These are phyloP conservation scores for Pythium utonaiense DNA, from an alignment of 352 stramenopile genomes.

Conservation along the genomic window DNA sequence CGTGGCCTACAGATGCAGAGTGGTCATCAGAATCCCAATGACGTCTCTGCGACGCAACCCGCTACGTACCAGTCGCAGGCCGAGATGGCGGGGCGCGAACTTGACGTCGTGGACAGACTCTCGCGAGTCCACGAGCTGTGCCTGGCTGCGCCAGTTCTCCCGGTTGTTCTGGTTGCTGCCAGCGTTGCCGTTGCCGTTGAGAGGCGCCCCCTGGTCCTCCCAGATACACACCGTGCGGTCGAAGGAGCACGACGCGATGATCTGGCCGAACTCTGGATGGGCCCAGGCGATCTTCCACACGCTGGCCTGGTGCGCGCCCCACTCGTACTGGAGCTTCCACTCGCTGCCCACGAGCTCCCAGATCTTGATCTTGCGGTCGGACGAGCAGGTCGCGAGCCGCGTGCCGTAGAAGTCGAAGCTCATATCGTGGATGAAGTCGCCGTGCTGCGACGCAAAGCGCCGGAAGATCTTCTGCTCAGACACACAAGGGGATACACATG, in stretches of 20 bases:
- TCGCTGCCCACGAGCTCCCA: constrained; percentile 83
- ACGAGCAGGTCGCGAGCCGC: constrained; percentile 88
- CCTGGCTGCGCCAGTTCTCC: constrained; percentile 80
- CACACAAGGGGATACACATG: not conserved
- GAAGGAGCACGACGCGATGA: constrained; percentile 92
- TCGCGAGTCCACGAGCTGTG: constrained; percentile 88
- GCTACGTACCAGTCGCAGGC: constrained; percentile 78
- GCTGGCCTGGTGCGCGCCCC: constrained; percentile 86
- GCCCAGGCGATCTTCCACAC: constrained; percentile 94
- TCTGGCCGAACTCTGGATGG: constrained; percentile 95
- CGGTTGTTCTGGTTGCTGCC: constrained; percentile 23
- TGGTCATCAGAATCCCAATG: not conserved
- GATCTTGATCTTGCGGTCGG: constrained; percentile 91
- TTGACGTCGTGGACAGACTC: constrained; percentile 94
- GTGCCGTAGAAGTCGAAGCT: constrained; percentile 92
- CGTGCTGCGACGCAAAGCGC: constrained; percentile 84
- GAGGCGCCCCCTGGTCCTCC: constrained; percentile 87
- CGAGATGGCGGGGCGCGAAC: constrained; percentile 92
- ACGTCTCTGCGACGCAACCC: too few relatives aligned
- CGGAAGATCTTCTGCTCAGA: constrained; percentile 65
- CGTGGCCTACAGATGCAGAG: constrained; percentile 59
- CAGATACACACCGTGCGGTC: constrained; percentile 94
- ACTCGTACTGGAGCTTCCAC: constrained; percentile 88
- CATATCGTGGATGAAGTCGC: constrained; percentile 91
- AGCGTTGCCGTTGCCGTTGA: constrained; percentile 26